phyloP scores from a whole-genome alignment of 441 rosid genomes.

The Jatropha multifida region DNA sequence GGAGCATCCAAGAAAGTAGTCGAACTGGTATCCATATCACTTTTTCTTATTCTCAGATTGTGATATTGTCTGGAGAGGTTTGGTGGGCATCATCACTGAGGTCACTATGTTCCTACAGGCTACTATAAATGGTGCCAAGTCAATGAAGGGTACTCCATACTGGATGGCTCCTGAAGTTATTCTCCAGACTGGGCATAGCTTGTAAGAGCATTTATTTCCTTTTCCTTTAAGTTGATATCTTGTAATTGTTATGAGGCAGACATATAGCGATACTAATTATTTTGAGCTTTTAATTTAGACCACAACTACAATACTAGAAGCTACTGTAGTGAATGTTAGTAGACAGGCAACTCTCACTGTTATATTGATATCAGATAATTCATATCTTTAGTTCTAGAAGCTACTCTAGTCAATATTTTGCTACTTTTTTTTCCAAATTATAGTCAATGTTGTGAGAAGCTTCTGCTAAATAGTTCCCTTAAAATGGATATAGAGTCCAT shows the following conservation, averaged over 20 bases:
- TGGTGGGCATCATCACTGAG: background rate
- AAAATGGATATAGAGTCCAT: background rate
- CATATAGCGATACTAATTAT: background rate
- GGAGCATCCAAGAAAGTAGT: slow-evolving; percentile 99
- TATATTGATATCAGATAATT: background rate
- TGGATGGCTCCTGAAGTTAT: slow-evolving; percentile 99
- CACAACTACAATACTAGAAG: background rate
- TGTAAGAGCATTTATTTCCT: slow-evolving; percentile 47
- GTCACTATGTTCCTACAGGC: slow-evolving; percentile 51
- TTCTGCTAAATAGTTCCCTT: background rate
- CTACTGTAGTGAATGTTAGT: background rate
- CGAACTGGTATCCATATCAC: slow-evolving; percentile 64
- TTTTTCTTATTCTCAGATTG: background rate
- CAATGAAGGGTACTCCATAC: slow-evolving; percentile 99
- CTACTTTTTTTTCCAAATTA: background rate
- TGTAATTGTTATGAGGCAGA: background rate
- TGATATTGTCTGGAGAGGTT: slow-evolving; percentile 14
- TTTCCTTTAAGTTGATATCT: background rate
- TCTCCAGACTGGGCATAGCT: slow-evolving; percentile 98
- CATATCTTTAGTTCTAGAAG: slow-evolving; percentile 8
- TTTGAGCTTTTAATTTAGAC: too few species aligned
- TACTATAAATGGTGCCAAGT: slow-evolving; percentile 91
- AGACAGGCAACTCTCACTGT: background rate
- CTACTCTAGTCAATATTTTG: background rate
- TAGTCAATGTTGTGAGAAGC: background rate